phyloP scores from a whole-genome alignment of 2,329 filamentous ascomycete species.

The Colletotrichum sp. region DNA sequence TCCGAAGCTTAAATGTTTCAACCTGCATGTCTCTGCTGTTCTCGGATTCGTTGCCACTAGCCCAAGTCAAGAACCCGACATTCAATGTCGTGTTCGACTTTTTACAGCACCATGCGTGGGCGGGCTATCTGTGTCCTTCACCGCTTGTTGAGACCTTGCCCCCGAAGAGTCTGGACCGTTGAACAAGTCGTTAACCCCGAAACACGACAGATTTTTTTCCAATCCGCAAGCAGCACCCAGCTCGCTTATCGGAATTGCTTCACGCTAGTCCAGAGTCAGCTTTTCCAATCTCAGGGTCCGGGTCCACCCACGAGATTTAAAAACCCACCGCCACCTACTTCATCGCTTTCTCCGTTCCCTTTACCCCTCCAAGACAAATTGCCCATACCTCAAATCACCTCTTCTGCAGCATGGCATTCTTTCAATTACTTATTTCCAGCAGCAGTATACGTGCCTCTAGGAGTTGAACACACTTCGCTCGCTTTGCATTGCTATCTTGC shows the following conservation, averaged over 20 bases:
- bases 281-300: not conserved
- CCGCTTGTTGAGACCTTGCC: not conserved
- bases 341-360: not conserved
- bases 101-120: not conserved
- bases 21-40: not conserved
- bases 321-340: not conserved
- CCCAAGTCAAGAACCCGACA: not conserved
- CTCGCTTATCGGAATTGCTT: slow-evolving; percentile 2
- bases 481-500: not conserved
- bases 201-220: not conserved
- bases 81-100: not conserved
- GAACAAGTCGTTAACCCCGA: not conserved
- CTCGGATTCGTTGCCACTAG: not conserved
- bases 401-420: not conserved
- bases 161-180: not conserved
- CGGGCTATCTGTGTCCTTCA: not conserved
- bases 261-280: slow-evolving; percentile 12
- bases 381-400: not conserved
- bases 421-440: not conserved
- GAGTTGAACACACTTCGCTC: not conserved
- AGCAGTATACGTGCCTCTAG: not conserved
- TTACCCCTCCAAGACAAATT: not conserved
- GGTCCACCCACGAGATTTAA: slow-evolving; percentile 3
- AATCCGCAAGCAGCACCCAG: not conserved
- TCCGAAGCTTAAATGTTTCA: not conserved